phyloP scores from a whole-genome alignment of 2,329 filamentous ascomycete genomes.

The Clarireedia sp. region DNA sequence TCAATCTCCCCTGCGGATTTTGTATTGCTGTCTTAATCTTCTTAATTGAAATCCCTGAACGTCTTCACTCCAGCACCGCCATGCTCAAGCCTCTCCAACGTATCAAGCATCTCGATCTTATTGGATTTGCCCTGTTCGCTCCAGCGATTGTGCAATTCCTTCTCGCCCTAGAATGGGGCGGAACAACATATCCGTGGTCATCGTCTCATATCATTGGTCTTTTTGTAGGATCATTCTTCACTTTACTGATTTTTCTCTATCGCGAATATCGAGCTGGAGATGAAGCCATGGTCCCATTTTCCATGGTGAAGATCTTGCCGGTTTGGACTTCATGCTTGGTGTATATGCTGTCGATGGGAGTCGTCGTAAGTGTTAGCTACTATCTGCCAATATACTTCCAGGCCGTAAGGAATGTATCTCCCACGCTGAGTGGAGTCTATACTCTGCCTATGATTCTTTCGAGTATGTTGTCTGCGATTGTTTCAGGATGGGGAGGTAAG shows the following conservation, averaged over 20 bases:
- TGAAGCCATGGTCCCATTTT: conserved; percentile 19
- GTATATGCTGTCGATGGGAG: background rate
- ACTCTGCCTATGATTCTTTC: conserved; percentile 34
- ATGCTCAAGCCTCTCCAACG: background rate
- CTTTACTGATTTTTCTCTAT: conserved; percentile 18
- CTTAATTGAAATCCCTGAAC: conserved; percentile 24
- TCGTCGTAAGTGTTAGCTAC: conserved; percentile 28
- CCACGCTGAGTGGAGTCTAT: conserved; percentile 32
- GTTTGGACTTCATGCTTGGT: conserved; percentile 6
- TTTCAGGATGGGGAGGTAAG: background rate
- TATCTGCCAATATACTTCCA: conserved; percentile 45
- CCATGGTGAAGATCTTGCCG: conserved; percentile 13
- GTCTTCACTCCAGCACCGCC: background rate
- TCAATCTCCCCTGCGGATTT: conserved; percentile 34
- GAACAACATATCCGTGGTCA: conserved; percentile 26
- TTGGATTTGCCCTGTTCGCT: conserved; percentile 29
- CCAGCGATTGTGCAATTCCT: conserved; percentile 28
- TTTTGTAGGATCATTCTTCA: conserved; percentile 12
- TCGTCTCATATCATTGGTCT: conserved; percentile 17
- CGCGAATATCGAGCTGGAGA: conserved; percentile 21
- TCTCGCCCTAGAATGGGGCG: conserved; percentile 29
- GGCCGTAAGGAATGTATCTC: conserved; percentile 33
- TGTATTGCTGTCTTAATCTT: conserved; percentile 28
- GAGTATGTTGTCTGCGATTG: conserved; percentile 10
- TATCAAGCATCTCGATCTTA: conserved; percentile 25